Evolutionary conservation across 1,284 basidiomycete species (phyloP).

Genomic region (Chondrostereum purpureum): DNA sequence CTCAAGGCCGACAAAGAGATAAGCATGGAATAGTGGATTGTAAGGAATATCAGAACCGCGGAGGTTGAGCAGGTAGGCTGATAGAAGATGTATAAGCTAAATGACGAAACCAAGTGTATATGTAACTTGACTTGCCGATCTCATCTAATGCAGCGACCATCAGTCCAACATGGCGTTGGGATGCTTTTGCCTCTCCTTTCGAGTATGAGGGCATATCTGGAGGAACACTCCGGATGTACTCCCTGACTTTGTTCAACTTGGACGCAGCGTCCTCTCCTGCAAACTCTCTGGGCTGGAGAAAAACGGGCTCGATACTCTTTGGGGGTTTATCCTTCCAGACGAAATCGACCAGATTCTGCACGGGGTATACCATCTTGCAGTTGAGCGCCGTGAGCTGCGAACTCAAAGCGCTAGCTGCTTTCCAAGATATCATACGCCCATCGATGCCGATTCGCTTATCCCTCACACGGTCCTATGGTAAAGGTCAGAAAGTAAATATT

Average conservation of each 20-base stretch:
- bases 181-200: constrained; percentile 48
- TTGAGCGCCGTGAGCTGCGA: constrained; percentile 41
- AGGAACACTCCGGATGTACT: constrained; percentile 57
- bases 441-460: constrained; percentile 76
- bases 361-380: constrained; percentile 63
- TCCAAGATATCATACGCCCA: constrained; percentile 79
- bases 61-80: constrained; percentile 78
- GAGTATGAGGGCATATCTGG: constrained; percentile 57
- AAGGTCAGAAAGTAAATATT: constrained; percentile 3
- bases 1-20: constrained; percentile 66
- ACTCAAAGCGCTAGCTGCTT: constrained; percentile 59
- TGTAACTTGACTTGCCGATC: constrained; percentile 44
- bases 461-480: constrained; percentile 42
- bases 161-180: constrained; percentile 60
- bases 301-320: constrained; percentile 66
- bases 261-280: constrained; percentile 58
- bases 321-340: constrained; percentile 73
- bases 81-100: constrained; percentile 8
- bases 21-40: constrained; percentile 84
- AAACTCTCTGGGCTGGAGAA: constrained; percentile 69
- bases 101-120: constrained; percentile 4
- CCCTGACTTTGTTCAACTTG: constrained; percentile 53
- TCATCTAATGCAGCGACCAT: constrained; percentile 55
- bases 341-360: constrained; percentile 82
- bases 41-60: constrained; percentile 83